phyloP scores from a whole-genome alignment of 495 filamentous ascomycete genomes.

The Penicillium coprophilum region DNA sequence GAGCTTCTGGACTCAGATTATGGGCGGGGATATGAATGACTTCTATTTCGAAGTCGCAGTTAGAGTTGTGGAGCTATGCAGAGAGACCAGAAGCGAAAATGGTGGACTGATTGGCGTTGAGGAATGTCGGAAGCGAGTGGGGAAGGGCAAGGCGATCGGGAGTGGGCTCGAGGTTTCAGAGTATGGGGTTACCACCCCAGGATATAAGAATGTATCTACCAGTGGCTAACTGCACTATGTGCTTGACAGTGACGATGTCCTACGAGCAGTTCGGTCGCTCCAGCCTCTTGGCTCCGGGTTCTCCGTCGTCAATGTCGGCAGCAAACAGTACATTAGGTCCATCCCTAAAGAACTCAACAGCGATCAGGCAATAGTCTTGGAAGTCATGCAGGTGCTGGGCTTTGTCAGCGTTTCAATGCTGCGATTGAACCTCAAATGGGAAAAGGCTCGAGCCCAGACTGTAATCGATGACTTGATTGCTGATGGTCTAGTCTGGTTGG shows the following conservation, averaged over 20 bases:
- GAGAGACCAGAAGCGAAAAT: conserved; percentile 84
- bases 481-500: conserved; percentile 92
- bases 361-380: conserved; percentile 88
- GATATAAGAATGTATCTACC: background rate
- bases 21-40: conserved; percentile 90
- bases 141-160: conserved; percentile 68
- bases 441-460: conserved; percentile 77
- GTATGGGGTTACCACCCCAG: conserved; percentile 33
- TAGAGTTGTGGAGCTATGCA: conserved; percentile 88
- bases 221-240: conserved; percentile 4
- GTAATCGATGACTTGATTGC: conserved; percentile 88
- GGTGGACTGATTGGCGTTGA: conserved; percentile 84
- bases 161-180: conserved; percentile 69
- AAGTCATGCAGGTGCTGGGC: conserved; percentile 80
- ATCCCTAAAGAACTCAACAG: conserved; percentile 95
- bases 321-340: conserved; percentile 83
- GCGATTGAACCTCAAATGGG: conserved; percentile 85
- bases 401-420: conserved; percentile 92
- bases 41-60: conserved; percentile 98
- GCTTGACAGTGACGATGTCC: conserved; percentile 73
- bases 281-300: conserved; percentile 87
- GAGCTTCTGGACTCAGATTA: conserved; percentile 88
- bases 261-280: conserved; percentile 83
- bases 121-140: conserved; percentile 74
- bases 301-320: conserved; percentile 75